Evolutionary conservation across 1,284 basidiomycete species (phyloP), one percentile per base, ranked within the genome.

Genomic region (Trichosporon sp.): DNA sequence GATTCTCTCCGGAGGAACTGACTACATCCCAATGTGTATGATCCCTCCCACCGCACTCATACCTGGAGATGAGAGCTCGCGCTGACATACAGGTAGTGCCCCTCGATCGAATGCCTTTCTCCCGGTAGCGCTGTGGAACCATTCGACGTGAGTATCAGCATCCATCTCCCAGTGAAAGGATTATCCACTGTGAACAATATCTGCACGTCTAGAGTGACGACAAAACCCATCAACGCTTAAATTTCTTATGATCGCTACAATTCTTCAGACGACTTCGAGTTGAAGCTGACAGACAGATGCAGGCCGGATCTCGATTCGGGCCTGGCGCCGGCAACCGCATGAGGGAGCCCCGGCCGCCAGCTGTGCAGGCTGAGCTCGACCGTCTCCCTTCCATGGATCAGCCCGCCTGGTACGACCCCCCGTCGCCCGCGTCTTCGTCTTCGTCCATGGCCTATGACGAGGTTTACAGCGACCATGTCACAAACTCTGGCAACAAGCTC

Each of bases 401-500:
- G 42, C 68, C 68, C 1, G 58, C 68, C 3, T 78, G 76, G 56
- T 82, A 82, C 58, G 79, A 80, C 67, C 74, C 76, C 2, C 76
- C 75, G 25, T 74, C 73, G 1, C 76, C 77, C 4, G 74, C 76
- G 5, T 76, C 76, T 2, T 70, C 76, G 1, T 73, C 76, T 1
- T 69, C 69, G 2, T 74, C 72, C 1, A 62, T 71, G 23, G 70
- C 66, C 3, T 64, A 68, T n/a, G 70, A 74, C 64, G 72, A 72
- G 27, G 73, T 74, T 0, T 65, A 68, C 60, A 70, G 73, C 32
- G 68, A 75, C 35, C 63, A 77, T 25, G 65, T 69, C n/a, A 74
- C 73, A 62, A 84, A 84, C 67, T 77, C 77, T 2, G 79, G 79
- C 32, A 77, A 77, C 72, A 84, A 84, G 75, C 77, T 80, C 8